Evolutionary conservation across 2,329 filamentous ascomycete genomes (phyloP).

Genomic region (Clonostachys solani): DNA sequence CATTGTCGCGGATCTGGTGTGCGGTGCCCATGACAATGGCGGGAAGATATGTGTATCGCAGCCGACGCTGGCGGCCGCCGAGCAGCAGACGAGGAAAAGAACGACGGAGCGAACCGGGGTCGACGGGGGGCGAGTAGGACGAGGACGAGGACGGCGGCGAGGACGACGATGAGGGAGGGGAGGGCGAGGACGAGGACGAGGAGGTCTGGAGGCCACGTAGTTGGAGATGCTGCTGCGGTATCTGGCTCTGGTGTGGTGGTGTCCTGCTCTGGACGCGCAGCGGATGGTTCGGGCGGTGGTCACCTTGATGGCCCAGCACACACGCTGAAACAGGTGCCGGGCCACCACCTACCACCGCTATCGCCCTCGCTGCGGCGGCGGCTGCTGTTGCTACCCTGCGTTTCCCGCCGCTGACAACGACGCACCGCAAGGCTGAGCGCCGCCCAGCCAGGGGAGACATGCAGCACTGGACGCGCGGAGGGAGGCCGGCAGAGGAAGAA

Average conservation of each 20-base stretch:
- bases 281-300: background rate
- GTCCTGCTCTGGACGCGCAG: background rate
- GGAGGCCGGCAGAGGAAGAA: background rate
- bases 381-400: background rate
- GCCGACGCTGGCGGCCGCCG: conserved; percentile 11
- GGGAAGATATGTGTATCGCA: conserved; percentile 6
- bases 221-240: conserved; percentile 1
- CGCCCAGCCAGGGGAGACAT: conserved; percentile 7
- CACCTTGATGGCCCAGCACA: no score
- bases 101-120: background rate
- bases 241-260: background rate
- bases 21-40: conserved; percentile 19
- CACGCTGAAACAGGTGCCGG: background rate
- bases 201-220: conserved; percentile 3
- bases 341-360: background rate
- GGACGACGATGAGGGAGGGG: conserved; percentile 7
- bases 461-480: background rate
- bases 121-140: background rate
- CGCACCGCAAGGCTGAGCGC: conserved; percentile 6
- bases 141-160: conserved; percentile 1
- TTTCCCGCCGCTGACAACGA: background rate
- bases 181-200: conserved; percentile 2
- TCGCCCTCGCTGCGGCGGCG: background rate
- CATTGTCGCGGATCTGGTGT: conserved; percentile 21
- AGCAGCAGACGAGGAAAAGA: conserved; percentile 11